Evolutionary conservation across 495 filamentous ascomycete species (phyloP).

Genomic region (Hyaloscypha variabilis): DNA sequence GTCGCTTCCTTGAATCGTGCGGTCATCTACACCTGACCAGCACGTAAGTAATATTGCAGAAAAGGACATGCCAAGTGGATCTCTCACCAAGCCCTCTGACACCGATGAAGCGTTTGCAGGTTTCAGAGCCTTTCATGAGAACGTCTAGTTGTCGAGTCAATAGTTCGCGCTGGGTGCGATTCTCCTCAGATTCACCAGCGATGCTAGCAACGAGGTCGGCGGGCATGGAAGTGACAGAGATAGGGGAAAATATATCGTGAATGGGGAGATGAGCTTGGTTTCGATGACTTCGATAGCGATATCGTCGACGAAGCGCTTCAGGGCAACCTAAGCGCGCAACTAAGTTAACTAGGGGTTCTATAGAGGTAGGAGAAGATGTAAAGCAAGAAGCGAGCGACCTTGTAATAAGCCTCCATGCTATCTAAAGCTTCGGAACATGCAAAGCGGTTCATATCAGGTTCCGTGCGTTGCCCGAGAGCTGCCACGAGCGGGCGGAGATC

Average conservation of each 20-base stretch:
- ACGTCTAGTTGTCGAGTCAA: constrained; percentile 53
- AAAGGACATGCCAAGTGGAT: constrained; percentile 12
- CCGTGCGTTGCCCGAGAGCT: constrained; percentile 27
- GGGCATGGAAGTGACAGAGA: constrained; percentile 47
- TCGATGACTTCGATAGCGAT: constrained; percentile 61
- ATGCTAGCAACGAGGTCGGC: constrained; percentile 46
- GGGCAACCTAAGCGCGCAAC: constrained; percentile 50
- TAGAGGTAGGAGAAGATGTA: constrained; percentile 19
- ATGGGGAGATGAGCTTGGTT: constrained; percentile 51
- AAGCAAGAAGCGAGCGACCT: constrained; percentile 34
- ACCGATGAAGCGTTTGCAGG: constrained; percentile 48
- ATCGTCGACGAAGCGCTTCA: constrained; percentile 65
- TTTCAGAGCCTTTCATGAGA: constrained; percentile 51
- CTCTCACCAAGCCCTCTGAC: constrained; percentile 30
- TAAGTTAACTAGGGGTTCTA: constrained; percentile 13
- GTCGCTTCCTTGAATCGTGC: constrained; percentile 16
- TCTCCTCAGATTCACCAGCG: constrained; percentile 58
- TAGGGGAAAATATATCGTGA: constrained; percentile 47
- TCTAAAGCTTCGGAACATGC: constrained; percentile 50
- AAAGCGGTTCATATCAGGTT: constrained; percentile 42
- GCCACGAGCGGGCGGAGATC: constrained; percentile 35
- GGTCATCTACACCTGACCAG: constrained; percentile 23
- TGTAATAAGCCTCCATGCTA: constrained; percentile 54
- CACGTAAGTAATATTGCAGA: constrained; percentile 15
- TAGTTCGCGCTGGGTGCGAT: constrained; percentile 47